phyloP scores from a whole-genome alignment of 1,284 basidiomycete genomes.

The Melanopsichium pennsylvanicum region DNA sequence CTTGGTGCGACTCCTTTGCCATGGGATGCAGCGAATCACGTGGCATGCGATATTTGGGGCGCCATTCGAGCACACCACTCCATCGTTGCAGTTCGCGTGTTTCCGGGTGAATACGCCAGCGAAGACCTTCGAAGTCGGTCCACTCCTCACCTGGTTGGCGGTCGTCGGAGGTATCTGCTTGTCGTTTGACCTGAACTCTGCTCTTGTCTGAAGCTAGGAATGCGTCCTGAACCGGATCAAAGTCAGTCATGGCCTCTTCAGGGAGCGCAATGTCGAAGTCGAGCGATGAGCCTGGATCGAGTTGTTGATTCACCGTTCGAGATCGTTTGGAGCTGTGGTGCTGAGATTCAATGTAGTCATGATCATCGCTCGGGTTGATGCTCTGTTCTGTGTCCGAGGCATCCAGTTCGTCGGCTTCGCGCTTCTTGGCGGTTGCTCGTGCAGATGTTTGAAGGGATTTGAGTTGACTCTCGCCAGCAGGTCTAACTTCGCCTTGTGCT shows the following conservation, averaged over 20 bases:
- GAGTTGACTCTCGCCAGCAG: neutral
- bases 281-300: slow-evolving; percentile 23
- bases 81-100: slow-evolving; percentile 41
- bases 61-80: slow-evolving; percentile 52
- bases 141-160: slow-evolving; percentile 58
- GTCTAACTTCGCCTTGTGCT: neutral
- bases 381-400: slow-evolving; percentile 17
- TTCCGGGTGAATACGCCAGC: slow-evolving; percentile 56
- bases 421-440: slow-evolving; percentile 34
- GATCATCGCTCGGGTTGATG: slow-evolving; percentile 6
- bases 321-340: slow-evolving; percentile 22
- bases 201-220: neutral
- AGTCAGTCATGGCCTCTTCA: slow-evolving; percentile 34
- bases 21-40: slow-evolving; percentile 58
- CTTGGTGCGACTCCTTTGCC: slow-evolving; percentile 49
- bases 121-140: slow-evolving; percentile 55
- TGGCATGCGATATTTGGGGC: slow-evolving; percentile 58
- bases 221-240: slow-evolving; percentile 15
- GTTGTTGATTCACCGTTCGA: slow-evolving; percentile 10
- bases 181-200: slow-evolving; percentile 40
- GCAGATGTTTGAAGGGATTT: slow-evolving; percentile 2
- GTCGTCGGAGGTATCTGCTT: slow-evolving; percentile 51
- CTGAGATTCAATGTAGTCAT: slow-evolving; percentile 10
- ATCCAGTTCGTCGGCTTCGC: slow-evolving; percentile 38
- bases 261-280: slow-evolving; percentile 30